Base-by-base conservation (phyloP, 139 green algal species). In the Desmodesmus armatus region DNA sequence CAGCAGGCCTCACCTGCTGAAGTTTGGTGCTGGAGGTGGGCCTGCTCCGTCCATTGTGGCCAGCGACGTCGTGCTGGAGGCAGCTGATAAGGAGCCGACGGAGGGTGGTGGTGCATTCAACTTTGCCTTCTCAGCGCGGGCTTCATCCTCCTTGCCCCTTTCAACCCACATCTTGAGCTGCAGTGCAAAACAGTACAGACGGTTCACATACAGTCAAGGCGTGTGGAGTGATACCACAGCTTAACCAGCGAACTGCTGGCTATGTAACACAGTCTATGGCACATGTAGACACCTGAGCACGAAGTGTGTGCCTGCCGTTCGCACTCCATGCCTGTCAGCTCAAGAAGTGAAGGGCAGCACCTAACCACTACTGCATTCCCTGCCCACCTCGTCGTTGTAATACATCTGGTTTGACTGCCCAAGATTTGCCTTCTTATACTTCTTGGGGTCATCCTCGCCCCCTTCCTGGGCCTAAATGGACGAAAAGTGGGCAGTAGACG, bases 91-190 rank as follows among this genome's bases (percentile, higher is more conserved):
- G 3, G 53, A 41, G 74, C 47, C 39, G 39, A 65, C 35, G 72
- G 76, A 47, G 2, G 82, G 82, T 33, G 82, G 82, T 25, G 71
- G 82, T 4, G 82, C 82, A 33, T 17, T 44, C 2, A 77, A 7
- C 43, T 81, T 81, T 5, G 31, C 71, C 17, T 82, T 87, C 39
- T 74, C 71, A 35, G 82, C 82, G 17, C 40, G 41, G 19, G 82
- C 82, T 37, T 87, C 82, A 17, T 65, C 72, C 60, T 87, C 82
- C 71, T 87, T 87, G 72, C 82, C 82, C 29, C 62, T 66, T 44
- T 87, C 82, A 0, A 87, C 82, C 82, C 82, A 87, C 82, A 87
- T 87, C 60, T 87, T 76, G 41, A 87, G 43, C 82, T 87, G 82
- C 67, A 63, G 19, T n/a, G n/a, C n/a, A n/a, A n/a, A n/a, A n/a